Conservation (phyloP, 805 yeast species). For the Wickerhamiella siamensis region DNA sequence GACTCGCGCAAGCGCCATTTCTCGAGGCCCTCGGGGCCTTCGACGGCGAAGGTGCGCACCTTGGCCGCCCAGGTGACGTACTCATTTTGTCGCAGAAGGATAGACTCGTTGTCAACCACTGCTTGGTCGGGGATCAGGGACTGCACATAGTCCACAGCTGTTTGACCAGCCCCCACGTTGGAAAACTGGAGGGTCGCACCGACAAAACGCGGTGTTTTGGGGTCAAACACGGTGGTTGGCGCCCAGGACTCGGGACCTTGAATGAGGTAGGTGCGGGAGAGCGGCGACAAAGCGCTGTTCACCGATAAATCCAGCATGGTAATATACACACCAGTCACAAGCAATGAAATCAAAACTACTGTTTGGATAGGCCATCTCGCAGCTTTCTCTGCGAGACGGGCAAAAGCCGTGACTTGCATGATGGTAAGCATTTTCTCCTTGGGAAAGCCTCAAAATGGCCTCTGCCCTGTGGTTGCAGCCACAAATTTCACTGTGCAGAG, state of each 20-base stretch:
- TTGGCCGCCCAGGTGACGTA: conserved; percentile 21
- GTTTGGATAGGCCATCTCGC: conserved; percentile 82
- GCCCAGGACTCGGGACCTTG: conserved; percentile 7
- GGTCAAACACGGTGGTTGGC: conserved; percentile 6
- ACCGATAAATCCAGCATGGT: conserved; percentile 34
- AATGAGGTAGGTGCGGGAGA: conserved; percentile 16
- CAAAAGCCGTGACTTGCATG: conserved; percentile 22
- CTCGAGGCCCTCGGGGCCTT: conserved; percentile 25
- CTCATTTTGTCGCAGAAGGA: conserved; percentile 15
- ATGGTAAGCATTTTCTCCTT: conserved; percentile 1
- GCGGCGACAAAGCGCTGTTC: conserved; percentile 12
- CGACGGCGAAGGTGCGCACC: conserved; percentile 16
- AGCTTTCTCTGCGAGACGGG: conserved; percentile 37
- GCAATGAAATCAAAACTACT: conserved; percentile 50
- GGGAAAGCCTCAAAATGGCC: neutral
- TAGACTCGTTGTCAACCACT: conserved; percentile 28
- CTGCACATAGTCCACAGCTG: conserved; percentile 5
- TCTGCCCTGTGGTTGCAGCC: neutral
- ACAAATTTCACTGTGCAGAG: neutral
- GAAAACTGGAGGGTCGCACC: conserved; percentile 15
- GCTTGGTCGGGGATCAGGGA: conserved; percentile 2
- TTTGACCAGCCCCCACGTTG: neutral
- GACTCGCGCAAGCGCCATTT: conserved; percentile 30
- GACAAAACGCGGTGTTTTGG: conserved; percentile 10
- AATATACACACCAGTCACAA: conserved; percentile 71